Evolutionary conservation across 441 rosid genomes (phyloP), one percentile per base, ranked within the genome.

Genomic region (Codiaeum variegatum): DNA sequence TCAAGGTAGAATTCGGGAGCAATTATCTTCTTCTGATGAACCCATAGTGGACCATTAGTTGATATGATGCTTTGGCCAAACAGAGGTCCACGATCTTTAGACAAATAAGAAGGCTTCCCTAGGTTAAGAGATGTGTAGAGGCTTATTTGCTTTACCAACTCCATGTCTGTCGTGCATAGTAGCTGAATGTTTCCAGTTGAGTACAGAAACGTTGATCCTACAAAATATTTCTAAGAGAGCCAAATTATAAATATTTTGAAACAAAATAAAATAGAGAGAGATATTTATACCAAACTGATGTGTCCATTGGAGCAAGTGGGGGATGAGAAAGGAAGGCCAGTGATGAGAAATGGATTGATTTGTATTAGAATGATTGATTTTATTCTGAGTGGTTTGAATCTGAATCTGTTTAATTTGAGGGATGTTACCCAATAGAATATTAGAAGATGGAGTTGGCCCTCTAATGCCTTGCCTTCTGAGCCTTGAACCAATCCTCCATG

Each of bases 91-190:
- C 71, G 66, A 46, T 85, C 84, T 74, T 77, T 75, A 3, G 79
- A 68, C 42, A 84, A 73, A 67, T 76, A 83, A 63, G 86, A 72
- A 56, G 93, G 88, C 73, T 85, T 86, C 63, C 88, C 88, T 0
- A 83, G 69, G 79, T 29, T 70, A 49, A 74, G 54, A 19, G 86
- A 82, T 29, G 80, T 80, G 71, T 62, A 69, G 11, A 66, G 42
- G 73, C 80, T 66, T 31, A 86, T 49, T 79, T 86, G 82, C 77
- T 79, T 85, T 65, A 81, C 81, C 83, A 85, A 47, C 28, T 83
- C 83, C 21, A 69, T 21, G 52, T 85, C 88, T 1, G 73, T 62
- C 16, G 77, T 70, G 77, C 73, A 81, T 21, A 85, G n/a, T 1
- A 67, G 15, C 58, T 79, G 86, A 34, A 80, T 51, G 47, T 63